Percentiles rank a stretch among this genome's conserved stretches.
Evolutionary conservation across 805 yeast genomes (phyloP).

Genomic region (Starmera caribaea): DNA sequence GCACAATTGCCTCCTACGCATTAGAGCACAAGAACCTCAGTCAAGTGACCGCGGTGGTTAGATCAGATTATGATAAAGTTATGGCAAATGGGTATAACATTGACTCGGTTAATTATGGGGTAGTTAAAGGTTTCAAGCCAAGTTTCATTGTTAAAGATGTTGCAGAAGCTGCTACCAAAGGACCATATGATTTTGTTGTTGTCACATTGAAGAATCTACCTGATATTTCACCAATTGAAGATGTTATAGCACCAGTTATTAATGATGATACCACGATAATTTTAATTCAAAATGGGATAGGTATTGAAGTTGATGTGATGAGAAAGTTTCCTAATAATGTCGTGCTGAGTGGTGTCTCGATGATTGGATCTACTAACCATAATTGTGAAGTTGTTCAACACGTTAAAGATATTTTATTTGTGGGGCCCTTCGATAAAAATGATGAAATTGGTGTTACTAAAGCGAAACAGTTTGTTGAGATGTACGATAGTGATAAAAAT

Average conservation of each 20-base stretch:
- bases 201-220: slow-evolving; percentile 60
- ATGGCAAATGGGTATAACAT: slow-evolving; percentile 41
- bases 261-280: slow-evolving; percentile 38
- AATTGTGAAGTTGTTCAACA: slow-evolving; percentile 36
- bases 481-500: slow-evolving; percentile 38
- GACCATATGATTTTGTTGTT: slow-evolving; percentile 44
- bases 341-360: slow-evolving; percentile 51
- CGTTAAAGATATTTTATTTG: slow-evolving; percentile 32
- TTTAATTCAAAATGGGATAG: slow-evolving; percentile 56
- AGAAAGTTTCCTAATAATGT: slow-evolving; percentile 40
- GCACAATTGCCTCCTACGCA: slow-evolving; percentile 59
- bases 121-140: slow-evolving; percentile 41
- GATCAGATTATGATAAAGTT: slow-evolving; percentile 49
- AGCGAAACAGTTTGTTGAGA: slow-evolving; percentile 32
- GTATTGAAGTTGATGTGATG: slow-evolving; percentile 43
- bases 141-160: slow-evolving; percentile 26
- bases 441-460: slow-evolving; percentile 17
- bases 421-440: slow-evolving; percentile 41
- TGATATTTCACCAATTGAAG: slow-evolving; percentile 45
- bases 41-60: slow-evolving; percentile 45
- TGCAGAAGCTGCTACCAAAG: slow-evolving; percentile 28
- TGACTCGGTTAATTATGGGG: slow-evolving; percentile 51
- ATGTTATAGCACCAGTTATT: slow-evolving; percentile 40
- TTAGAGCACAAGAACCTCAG: slow-evolving; percentile 38
- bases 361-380: slow-evolving; percentile 45